phyloP scores from a whole-genome alignment of 306 rosid genomes.

The Cotoneaster glaucophyllus region DNA sequence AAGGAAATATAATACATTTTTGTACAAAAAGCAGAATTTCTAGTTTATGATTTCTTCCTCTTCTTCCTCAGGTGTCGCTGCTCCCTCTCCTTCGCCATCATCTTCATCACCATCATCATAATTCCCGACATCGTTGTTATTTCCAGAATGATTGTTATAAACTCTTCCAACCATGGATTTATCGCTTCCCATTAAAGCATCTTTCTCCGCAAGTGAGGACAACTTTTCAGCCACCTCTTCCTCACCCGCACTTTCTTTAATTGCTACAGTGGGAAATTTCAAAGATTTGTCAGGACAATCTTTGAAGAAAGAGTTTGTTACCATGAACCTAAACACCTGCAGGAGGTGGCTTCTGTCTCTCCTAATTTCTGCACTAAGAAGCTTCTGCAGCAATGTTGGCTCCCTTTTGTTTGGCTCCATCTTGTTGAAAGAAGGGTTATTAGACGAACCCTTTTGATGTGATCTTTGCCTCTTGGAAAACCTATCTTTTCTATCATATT shows the following conservation, averaged over 20 bases:
- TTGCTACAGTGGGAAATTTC: constrained; percentile 42
- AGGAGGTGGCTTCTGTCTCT: constrained; percentile 58
- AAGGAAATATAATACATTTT: not conserved
- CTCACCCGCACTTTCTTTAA: constrained; percentile 34
- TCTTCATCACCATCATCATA: not conserved
- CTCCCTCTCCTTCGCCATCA: constrained; percentile 17
- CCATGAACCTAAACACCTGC: constrained; percentile 86
- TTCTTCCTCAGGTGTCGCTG: constrained; percentile 42
- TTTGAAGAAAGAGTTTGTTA: constrained; percentile 63
- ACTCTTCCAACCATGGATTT: constrained; percentile 7
- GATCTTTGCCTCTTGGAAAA: constrained; percentile 49
- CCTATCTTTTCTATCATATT: constrained; percentile 30
- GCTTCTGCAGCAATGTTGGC: constrained; percentile 75
- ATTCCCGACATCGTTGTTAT: not conserved
- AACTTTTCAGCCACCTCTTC: constrained; percentile 15
- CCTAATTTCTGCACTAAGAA: constrained; percentile 57
- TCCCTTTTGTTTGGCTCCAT: constrained; percentile 40
- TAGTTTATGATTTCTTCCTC: constrained; percentile 70
- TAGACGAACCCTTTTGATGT: constrained; percentile 14
- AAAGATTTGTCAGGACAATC: constrained; percentile 55
- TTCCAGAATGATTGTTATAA: constrained; percentile 6
- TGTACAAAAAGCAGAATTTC: not conserved
- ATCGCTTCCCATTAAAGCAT: constrained; percentile 6
- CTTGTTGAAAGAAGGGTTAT: constrained; percentile 18
- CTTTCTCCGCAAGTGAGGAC: constrained; percentile 11